Evolutionary conservation across 805 yeast genomes (phyloP).

Genomic region (Candida tibetensis): DNA sequence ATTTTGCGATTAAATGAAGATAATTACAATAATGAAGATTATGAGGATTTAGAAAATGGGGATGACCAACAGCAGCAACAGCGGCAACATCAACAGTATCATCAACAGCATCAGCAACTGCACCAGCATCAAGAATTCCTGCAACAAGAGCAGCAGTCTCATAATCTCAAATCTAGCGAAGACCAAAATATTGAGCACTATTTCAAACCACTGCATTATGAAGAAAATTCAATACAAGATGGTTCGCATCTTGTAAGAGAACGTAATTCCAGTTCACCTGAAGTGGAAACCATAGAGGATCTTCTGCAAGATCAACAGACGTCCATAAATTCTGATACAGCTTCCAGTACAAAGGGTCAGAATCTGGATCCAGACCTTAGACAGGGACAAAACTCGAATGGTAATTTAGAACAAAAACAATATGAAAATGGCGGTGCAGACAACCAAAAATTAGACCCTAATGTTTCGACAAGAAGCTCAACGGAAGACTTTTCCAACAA

Average conservation of each 20-base stretch:
- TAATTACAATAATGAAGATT: conserved; percentile 28
- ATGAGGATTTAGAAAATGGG: conserved; percentile 28
- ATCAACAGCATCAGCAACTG: not conserved
- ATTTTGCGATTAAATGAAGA: conserved; percentile 40
- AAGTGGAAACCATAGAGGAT: conserved; percentile 2
- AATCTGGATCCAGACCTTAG: not conserved
- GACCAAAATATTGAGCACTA: not conserved
- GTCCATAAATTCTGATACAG: not conserved
- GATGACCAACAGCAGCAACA: conserved; percentile 10
- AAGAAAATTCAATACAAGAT: not conserved
- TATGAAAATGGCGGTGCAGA: too few relatives aligned
- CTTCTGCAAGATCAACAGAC: not conserved
- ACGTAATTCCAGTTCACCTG: conserved; percentile 2
- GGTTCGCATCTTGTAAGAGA: not conserved
- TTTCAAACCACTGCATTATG: not conserved
- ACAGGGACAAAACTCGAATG: too few relatives aligned
- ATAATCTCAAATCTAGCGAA: not conserved
- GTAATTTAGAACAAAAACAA: too few relatives aligned
- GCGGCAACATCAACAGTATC: not conserved
- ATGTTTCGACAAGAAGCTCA: conserved; percentile 19
- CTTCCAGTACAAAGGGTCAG: not conserved
- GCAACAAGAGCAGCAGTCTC: too few relatives aligned
- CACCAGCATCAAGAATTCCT: not conserved
- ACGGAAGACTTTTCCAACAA: conserved; percentile 28
- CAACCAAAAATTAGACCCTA: not conserved